Base-by-base conservation (phyloP, 2,329 filamentous ascomycete species). In the Pseudodiploospora longispora region DNA sequence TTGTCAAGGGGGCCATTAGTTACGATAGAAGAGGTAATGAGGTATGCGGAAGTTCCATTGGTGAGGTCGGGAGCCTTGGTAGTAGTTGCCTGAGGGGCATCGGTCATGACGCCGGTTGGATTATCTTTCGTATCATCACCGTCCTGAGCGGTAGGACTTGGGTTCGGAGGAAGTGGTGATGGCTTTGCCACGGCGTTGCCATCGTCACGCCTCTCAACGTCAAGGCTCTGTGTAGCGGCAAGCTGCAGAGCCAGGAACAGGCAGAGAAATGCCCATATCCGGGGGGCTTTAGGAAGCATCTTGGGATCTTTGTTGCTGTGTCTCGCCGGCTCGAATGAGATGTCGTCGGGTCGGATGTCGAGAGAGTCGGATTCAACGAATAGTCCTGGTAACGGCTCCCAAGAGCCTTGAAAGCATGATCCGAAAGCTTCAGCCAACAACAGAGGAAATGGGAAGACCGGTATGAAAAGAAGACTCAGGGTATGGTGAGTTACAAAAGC, bases 191-290 rank as follows among this genome's bases (percentile, higher is more conserved):
- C 27, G 33, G 44, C 28, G 4, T 47, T 27, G 12, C 38, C 41
- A 12, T 48, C 56, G 39, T 67, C 63, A 44, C 68, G 62, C 47
- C 67, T 63, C 48, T 59, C 43, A 33, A 62, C 51, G 6, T 54
- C 54, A 30, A 64, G 53, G 44, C 52, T 58, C 36, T 64, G 60
- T 8, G 65, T 65, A 27, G 56, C 52, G 19, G 59, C 63, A 38
- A 63, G 49, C 36, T 72, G 64, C 27, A 70, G 52, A 36, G 58
- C 56, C 36, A 71, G 39, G 4, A 64, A 40, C 27, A 72, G 53
- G 51, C 63, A 66, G 44, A 74, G 51, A 37, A 71, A 50, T 32
- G 60, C 60, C 60, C 60, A 66, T 36, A 66, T 43, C 39, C 59
- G 59, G 43, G 53, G 46, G 48, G 61, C 56, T 46, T 53, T 62